Evolutionary conservation across 1,284 basidiomycete genomes (phyloP).

Genomic region (Phlebopus sp.): DNA sequence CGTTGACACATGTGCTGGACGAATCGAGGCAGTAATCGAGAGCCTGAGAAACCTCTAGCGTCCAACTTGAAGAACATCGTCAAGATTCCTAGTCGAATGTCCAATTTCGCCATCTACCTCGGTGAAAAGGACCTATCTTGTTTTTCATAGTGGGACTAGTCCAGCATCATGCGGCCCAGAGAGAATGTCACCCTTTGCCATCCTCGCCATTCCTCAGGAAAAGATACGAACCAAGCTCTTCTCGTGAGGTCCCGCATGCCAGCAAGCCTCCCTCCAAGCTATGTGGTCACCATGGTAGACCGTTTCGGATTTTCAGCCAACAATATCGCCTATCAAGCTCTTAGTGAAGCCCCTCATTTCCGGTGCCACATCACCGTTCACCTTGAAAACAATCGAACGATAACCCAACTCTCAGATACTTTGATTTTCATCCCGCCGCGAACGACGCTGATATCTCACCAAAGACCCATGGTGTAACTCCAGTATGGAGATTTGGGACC

Average conservation of each 20-base stretch:
- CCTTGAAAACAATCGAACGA: background rate
- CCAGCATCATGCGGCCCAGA: too few species aligned
- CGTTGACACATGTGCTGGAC: too few species aligned
- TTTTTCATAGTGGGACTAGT: too few species aligned
- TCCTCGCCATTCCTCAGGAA: slow-evolving; percentile 29
- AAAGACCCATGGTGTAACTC: slow-evolving; percentile 55
- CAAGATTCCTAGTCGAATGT: too few species aligned
- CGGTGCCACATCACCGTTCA: slow-evolving; percentile 32
- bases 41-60: too few species aligned
- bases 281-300: slow-evolving; percentile 56
- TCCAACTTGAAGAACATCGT: too few species aligned
- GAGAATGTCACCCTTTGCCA: slow-evolving; percentile 32
- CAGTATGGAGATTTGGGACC: slow-evolving; percentile 67
- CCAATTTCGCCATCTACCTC: too few species aligned
- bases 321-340: slow-evolving; percentile 56
- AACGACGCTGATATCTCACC: slow-evolving; percentile 35
- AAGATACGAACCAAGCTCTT: slow-evolving; percentile 17
- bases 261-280: slow-evolving; percentile 37
- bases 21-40: too few species aligned
- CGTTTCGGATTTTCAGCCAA: slow-evolving; percentile 66
- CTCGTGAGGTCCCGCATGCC: slow-evolving; percentile 28
- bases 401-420: slow-evolving; percentile 45
- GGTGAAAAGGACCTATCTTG: too few species aligned
- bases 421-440: slow-evolving; percentile 57
- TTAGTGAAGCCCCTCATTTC: slow-evolving; percentile 63